Conservation (phyloP, 208 protist genomes). For the Leishmania tarentolae region DNA sequence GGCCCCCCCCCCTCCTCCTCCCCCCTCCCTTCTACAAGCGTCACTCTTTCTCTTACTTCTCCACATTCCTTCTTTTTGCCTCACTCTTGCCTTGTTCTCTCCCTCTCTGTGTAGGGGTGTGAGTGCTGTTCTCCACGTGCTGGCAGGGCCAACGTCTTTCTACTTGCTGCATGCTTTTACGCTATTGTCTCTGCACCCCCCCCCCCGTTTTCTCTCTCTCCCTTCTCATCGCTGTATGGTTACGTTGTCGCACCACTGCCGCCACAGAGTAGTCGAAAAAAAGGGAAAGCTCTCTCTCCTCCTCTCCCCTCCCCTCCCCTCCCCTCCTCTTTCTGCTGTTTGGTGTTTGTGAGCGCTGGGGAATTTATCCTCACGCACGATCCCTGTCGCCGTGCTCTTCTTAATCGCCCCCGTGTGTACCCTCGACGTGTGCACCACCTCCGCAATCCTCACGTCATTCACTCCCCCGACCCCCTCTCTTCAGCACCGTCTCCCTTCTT, state of each 20-base stretch:
- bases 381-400: neutral
- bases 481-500: neutral
- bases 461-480: neutral
- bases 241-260: neutral
- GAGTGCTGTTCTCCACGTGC: neutral
- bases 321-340: too few relatives aligned
- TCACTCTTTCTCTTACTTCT: neutral
- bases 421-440: neutral
- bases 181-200: neutral
- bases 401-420: neutral
- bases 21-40: neutral
- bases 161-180: neutral
- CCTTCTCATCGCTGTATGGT: neutral
- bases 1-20: too few relatives aligned
- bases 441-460: neutral
- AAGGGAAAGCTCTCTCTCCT: neutral
- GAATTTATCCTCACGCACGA: neutral
- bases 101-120: neutral
- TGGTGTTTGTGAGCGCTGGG: neutral
- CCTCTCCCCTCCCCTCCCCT: too few relatives aligned
- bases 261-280: neutral
- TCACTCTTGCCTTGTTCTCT: neutral
- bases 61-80: neutral
- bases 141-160: neutral
- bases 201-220: neutral